Base-by-base conservation (phyloP, 805 yeast species). In the Komagataella kurtzmanii region DNA sequence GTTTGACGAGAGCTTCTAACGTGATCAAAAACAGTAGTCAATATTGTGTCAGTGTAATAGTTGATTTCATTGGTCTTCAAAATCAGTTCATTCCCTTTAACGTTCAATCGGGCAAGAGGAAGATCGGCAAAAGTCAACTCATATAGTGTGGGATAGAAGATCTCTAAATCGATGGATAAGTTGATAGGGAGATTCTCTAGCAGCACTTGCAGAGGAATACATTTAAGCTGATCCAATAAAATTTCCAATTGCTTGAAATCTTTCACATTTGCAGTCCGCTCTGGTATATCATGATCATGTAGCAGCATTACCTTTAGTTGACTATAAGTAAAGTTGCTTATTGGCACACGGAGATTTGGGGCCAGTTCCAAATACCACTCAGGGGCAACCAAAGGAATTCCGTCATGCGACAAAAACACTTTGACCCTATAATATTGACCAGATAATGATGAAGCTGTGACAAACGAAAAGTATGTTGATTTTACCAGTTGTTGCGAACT, bases 361-460 rank as follows among this genome's bases (percentile, higher is more conserved):
- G 56, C 58, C 12, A 74, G 64, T 0, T 79, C 71, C 50, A 85
- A 66, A 36, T 77, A 69, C 77, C 85, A 77, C 36, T 70, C 68
- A 1, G 95, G 95, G 55, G 89, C 81, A 2, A 86, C 86, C 21
- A 91, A 77, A 0, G 97, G 91, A 0, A 91, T 85, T 8, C 91
- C 88, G 68, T 93, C 98, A 54, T 79, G 76, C 19, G 91, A 73
- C 24, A 85, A 63, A 54, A 88, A 85, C 1, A 91, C 81, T 53
- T 77, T 79, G 17, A 87, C 67, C 48, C 85, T 76, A 46, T 81
- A 72, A 62, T 88, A 93, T 51, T 79, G 82, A 12, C 98, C 98
- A 21, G 82, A 77, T 51, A 93, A 70, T 1, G 97, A 89, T 0
- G 97, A 88, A 0, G 96, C 89, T 0, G 97, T 90, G 14, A 91